phyloP scores from a whole-genome alignment of 768 basidiomycete genomes.

The Leccinum longicurvipes region DNA sequence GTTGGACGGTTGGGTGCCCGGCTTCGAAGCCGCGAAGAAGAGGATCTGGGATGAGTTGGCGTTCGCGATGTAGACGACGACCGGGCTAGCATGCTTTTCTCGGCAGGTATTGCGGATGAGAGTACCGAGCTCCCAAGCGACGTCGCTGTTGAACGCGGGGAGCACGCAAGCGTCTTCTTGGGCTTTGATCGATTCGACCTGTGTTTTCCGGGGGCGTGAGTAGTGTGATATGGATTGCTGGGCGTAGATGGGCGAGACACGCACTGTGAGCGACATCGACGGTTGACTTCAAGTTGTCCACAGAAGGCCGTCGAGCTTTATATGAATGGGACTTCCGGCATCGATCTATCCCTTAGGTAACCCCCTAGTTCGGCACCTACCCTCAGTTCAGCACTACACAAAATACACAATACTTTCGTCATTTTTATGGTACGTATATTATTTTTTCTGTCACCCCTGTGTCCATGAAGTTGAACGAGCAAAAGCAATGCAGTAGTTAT shows the following conservation, averaged over 20 bases:
- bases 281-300: no score
- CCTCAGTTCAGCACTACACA: no score
- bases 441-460: no score
- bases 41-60: slow-evolving; percentile 30
- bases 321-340: no score
- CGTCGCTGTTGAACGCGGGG: slow-evolving; percentile 28
- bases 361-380: no score
- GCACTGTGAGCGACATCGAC: slow-evolving; percentile 18
- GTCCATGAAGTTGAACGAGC: no score
- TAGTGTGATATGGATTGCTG: background rate
- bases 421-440: no score
- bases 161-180: slow-evolving; percentile 28
- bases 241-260: background rate
- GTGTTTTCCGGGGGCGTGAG: background rate
- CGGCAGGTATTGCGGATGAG: slow-evolving; percentile 22
- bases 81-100: slow-evolving; percentile 19
- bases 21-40: slow-evolving; percentile 27
- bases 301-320: no score
- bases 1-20: slow-evolving; percentile 31
- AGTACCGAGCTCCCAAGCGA: slow-evolving; percentile 33
- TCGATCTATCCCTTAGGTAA: no score
- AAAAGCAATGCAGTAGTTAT: no score
- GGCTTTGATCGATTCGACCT: slow-evolving; percentile 21
- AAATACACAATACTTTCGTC: no score
- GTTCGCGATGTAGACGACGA: slow-evolving; percentile 28